These are phyloP conservation scores for Breynia disticha DNA, from an alignment of 441 rosid genomes.

Conservation along the genomic window DNA sequence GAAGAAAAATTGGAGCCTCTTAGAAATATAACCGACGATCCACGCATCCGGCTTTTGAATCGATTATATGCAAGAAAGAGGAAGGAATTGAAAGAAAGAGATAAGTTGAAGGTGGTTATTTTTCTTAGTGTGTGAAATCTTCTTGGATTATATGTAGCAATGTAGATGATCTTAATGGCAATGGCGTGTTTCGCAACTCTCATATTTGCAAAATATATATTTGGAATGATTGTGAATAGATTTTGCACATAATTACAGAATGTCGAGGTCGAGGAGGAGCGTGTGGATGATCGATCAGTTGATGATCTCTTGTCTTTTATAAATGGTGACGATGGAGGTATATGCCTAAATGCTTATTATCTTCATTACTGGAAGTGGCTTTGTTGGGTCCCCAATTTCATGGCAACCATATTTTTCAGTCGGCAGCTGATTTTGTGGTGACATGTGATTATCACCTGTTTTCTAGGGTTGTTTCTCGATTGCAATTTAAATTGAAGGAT, in stretches of 20 bases:
- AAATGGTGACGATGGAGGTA: slow-evolving; percentile 63
- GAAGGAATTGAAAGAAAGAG: slow-evolving; percentile 55
- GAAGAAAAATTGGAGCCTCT: slow-evolving; percentile 68
- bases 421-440: neutral
- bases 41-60: slow-evolving; percentile 51
- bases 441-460: neutral
- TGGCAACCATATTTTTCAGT: slow-evolving; percentile 2
- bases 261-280: slow-evolving; percentile 61
- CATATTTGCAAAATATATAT: neutral
- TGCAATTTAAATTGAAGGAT: neutral
- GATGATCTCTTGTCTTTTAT: slow-evolving; percentile 84
- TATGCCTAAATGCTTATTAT: neutral
- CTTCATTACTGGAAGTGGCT: slow-evolving; percentile 1
- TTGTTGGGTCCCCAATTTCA: slow-evolving; percentile 4
- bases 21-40: slow-evolving; percentile 51
- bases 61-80: slow-evolving; percentile 55
- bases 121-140: neutral
- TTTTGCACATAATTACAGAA: slow-evolving; percentile 22
- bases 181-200: neutral
- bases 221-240: neutral
- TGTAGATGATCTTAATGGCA: neutral
- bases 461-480: neutral
- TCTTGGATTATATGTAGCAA: neutral
- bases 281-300: slow-evolving; percentile 77
- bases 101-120: slow-evolving; percentile 39